Evolutionary conservation across 768 basidiomycete species (phyloP), one percentile per base, ranked within the genome.

Genomic region (Suillus sp.): DNA sequence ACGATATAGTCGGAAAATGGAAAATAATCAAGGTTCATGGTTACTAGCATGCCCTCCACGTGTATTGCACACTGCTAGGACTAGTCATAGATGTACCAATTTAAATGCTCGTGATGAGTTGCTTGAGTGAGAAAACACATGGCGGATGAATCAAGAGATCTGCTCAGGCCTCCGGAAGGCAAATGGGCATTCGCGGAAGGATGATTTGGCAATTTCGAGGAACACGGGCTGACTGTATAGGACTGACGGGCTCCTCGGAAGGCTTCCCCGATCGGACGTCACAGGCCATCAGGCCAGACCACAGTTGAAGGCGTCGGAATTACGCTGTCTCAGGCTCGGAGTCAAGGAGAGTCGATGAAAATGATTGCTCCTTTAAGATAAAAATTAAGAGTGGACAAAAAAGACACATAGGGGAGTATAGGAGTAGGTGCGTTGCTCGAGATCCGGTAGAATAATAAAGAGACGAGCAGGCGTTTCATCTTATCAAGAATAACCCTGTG

Each of bases 401-500:
- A 51, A 11, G 50, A 51, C 30, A 32, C 30, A 53, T 53, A 53
- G 51, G 50, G 18, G 35, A 16, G 20, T n/a, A 35, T 55, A 55
- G 54, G 54, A 56, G 54, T 3, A 56, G 22, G 8, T 27, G 16
- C 25, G n/a, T 16, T 30, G 25, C 37, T 37, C 14, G 18, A 38
- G 56, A 60, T 62, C 45, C 32, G 62, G 38, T 47, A 47, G 9
- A 57, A 54, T 48, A 61, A 45, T n/a, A 13, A 13, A 22, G 11
- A 42, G 14, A 58, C 30, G 32, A 35, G 25, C 2, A 35, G 34
- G 5, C 18, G 51, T 53, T 53, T 53, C 51, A 53, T 13, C 11
- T 55, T 20, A 18, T 38, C 38, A 57, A 40, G 42, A 38, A 61
- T 54, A 56, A 58, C 35, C 37, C 37, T 64, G 48, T 54, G 63